A percentile compares a stretch with the other conserved stretches of the same genome.
These are phyloP conservation scores for Neonectria punicea DNA, from an alignment of 2,329 filamentous ascomycete species.

Conservation along the genomic window DNA sequence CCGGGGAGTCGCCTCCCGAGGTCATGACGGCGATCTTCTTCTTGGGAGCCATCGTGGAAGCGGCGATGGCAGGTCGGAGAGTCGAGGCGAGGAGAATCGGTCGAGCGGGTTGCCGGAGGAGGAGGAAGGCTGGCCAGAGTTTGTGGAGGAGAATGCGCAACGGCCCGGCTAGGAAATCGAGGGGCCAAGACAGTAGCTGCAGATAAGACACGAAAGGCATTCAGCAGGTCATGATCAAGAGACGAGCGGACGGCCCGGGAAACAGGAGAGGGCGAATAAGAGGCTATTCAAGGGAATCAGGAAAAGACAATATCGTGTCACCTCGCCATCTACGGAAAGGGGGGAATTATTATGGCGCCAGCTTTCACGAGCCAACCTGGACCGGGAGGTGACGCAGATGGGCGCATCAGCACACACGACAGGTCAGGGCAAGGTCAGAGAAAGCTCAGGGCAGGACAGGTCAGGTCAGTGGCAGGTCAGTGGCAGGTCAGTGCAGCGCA, in stretches of 20 bases:
- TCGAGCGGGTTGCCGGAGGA: conserved; percentile 31
- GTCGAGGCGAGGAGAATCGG: conserved; percentile 24
- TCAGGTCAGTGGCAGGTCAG: not conserved
- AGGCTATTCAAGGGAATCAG: conserved; percentile 1
- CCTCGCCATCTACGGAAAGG: conserved; percentile 33
- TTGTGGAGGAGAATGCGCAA: conserved; percentile 43
- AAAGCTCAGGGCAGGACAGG: conserved; percentile 23
- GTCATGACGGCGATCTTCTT: conserved; percentile 91
- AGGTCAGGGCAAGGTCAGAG: conserved; percentile 17
- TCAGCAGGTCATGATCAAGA: conserved; percentile 34
- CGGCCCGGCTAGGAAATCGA: conserved; percentile 44
- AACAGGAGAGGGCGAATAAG: conserved; percentile 15
- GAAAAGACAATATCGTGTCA: conserved; percentile 39
- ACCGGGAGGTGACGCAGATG: conserved; percentile 37
- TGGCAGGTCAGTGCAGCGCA: not conserved
- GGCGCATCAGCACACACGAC: conserved; percentile 19
- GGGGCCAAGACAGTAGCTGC: conserved; percentile 44
- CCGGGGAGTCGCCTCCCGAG: conserved; percentile 91
- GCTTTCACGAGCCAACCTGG: conserved; percentile 38
- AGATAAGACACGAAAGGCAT: conserved; percentile 42
- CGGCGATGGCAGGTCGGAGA: conserved; percentile 24
- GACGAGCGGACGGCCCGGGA: conserved; percentile 3
- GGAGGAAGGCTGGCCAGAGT: conserved; percentile 41
- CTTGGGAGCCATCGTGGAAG: conserved; percentile 59
- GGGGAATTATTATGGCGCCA: conserved; percentile 45